Evolutionary conservation across 306 rosid genomes (phyloP), one percentile per base, ranked within the genome.

Genomic region (Pterocarpus macrocarpus): DNA sequence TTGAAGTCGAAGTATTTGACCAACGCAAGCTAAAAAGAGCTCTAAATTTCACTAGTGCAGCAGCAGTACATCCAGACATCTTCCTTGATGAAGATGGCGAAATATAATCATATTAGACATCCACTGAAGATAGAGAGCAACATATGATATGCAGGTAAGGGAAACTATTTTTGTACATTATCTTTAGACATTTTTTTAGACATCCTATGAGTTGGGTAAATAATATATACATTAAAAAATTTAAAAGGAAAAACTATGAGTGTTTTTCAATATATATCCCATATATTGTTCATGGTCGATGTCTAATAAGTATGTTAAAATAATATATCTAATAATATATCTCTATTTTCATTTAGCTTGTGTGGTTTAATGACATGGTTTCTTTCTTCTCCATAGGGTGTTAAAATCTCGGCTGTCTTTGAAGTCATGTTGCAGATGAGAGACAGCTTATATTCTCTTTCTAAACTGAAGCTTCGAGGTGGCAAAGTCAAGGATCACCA

Each of bases 1-100:
- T 90, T 74, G 94, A 92, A 82, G 97, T 95, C 44, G 99, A 95
- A 90, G 94, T 95, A 49, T 87, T 95, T 39, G 90, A 93, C 69
- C 96, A 92, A 22, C 84, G 93, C 59, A 95, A 95, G 85, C 85
- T 93, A 45, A 86, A 92, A 43, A 89, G 89, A 82, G 98, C 98
- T 53, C 82, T 93, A 67, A 89, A 89, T 80, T 69, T 84, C 86
- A 91, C 88, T 47, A 82, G 63, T 47, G 86, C 89, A 30, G 90
- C 94, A 38, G 92, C 83, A 5, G 85, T 93, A 30, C 97, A 91
- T 58, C 97, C 97, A 5, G 93, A 81, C 49, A 81, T 88, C 56
- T 89, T 91, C 82, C 74, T 80, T 56, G 90, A 85, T 69, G 92
- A 90, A 76, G 85, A 87, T 35, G 86, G 69, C 0, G 87, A 82